Evolutionary conservation across 352 stramenopile species (phyloP), one percentile per base, ranked within the genome.

Genomic region (Phytophthora fragariaefolia): DNA sequence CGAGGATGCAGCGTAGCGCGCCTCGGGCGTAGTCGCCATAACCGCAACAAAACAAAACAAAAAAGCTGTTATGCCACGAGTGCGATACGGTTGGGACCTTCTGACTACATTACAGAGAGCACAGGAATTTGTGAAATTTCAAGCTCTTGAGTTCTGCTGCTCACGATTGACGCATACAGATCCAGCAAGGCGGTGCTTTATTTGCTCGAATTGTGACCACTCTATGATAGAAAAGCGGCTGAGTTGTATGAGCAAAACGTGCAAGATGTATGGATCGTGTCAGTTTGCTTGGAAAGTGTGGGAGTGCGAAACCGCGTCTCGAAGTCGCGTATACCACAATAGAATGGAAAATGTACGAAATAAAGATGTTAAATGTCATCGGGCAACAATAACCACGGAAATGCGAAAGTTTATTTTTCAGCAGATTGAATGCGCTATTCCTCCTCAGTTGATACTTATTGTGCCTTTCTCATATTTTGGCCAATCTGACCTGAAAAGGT

Each of bases 21-120:
- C 18, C 8, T 48, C 20, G 40, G 40, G n/a, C 40, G 20, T 48
- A 27, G 40, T 26, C 18, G 40, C 40, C 40, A 48, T 48, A 48
- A 48, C 40, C 40, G 40, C 40, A 48, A 48, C 40, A 48, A 27
- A 48, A n/a, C n/a, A n/a, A n/a, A n/a, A n/a, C n/a, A n/a, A n/a
- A n/a, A n/a, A n/a, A n/a, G n/a, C n/a, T n/a, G n/a, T 36, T 12
- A 40, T 40, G 34, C 10, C 34, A 3, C 34, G 34, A 40, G 34
- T 13, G 12, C 10, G 34, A 6, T 40, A 40, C 12, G 4, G 34
- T 40, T 40, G 34, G 34, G 34, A 40, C 12, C 34, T 40, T 40
- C 34, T 40, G 9, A 15, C 34, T 40, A 18, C 34, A 40, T 17
- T 40, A 15, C 13, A 40, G 9, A n/a, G 10, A 13, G 32, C 32